Conservation (phyloP, 768 basidiomycete genomes). For the Vararia minispora region DNA sequence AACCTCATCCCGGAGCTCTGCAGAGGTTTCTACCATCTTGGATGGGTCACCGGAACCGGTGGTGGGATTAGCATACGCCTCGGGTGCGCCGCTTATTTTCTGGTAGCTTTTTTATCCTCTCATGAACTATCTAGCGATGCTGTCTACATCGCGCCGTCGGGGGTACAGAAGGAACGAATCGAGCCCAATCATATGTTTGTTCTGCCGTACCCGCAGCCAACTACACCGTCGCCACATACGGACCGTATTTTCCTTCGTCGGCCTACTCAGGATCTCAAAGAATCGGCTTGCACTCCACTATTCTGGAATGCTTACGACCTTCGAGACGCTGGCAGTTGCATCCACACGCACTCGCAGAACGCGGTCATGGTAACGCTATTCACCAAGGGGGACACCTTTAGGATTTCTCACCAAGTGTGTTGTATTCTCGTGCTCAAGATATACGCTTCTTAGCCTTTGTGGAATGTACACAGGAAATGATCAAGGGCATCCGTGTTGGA, state of each 20-base stretch:
- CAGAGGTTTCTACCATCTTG: slow-evolving; percentile 71
- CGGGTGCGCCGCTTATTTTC: slow-evolving; percentile 32
- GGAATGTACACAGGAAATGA: slow-evolving; percentile 47
- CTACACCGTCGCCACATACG: slow-evolving; percentile 44
- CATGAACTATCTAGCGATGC: slow-evolving; percentile 37
- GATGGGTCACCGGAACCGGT: slow-evolving; percentile 91
- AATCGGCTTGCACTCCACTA: slow-evolving; percentile 81
- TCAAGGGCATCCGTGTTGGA: slow-evolving; percentile 73
- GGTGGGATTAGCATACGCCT: slow-evolving; percentile 67
- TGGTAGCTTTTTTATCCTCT: background rate
- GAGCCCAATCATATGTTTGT: slow-evolving; percentile 80
- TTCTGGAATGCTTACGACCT: slow-evolving; percentile 90
- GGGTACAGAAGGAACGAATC: slow-evolving; percentile 87
- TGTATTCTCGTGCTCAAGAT: background rate
- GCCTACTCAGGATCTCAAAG: slow-evolving; percentile 60
- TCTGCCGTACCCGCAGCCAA: slow-evolving; percentile 66
- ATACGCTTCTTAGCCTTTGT: slow-evolving; percentile 2
- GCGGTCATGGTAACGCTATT: slow-evolving; percentile 83
- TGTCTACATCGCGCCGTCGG: slow-evolving; percentile 81
- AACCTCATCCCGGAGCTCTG: slow-evolving; percentile 85
- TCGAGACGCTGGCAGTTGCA: slow-evolving; percentile 72
- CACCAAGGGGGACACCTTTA: slow-evolving; percentile 59
- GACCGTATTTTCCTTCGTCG: slow-evolving; percentile 72
- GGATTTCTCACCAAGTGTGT: slow-evolving; percentile 72
- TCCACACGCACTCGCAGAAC: slow-evolving; percentile 87